Percentiles rank a stretch among this genome's conserved stretches.
Evolutionary conservation across 2,329 filamentous ascomycete species (phyloP).

Genomic region (Fusarium duplospermum): DNA sequence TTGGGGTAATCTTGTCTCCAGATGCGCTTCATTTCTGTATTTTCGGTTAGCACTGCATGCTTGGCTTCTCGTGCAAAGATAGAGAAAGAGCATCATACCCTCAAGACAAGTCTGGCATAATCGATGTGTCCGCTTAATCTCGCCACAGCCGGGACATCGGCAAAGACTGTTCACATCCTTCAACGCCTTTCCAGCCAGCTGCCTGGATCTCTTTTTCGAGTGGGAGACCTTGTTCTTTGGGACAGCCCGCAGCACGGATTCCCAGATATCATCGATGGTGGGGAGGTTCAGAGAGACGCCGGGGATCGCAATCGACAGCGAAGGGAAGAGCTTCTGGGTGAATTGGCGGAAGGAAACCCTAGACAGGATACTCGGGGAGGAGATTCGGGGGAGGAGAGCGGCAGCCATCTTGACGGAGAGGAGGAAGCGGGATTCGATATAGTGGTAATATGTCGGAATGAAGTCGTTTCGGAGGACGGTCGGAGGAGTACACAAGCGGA

Average conservation of each 20-base stretch:
- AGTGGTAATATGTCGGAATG: constrained; percentile 14
- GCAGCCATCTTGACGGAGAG: constrained; percentile 57
- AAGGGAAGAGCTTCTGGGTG: constrained; percentile 62
- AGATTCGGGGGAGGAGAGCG: constrained; percentile 67
- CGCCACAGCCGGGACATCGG: constrained; percentile 89
- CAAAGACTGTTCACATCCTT: constrained; percentile 91
- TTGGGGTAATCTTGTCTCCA: constrained; percentile 55
- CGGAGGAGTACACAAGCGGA: background rate
- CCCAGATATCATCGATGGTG: constrained; percentile 85
- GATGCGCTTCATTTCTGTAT: constrained; percentile 59
- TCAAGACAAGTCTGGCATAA: constrained; percentile 88
- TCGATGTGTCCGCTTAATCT: constrained; percentile 87
- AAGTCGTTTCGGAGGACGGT: constrained; percentile 16
- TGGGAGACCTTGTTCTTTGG: constrained; percentile 99
- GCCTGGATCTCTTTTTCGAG: constrained; percentile 91
- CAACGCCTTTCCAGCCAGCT: constrained; percentile 94
- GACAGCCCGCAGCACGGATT: constrained; percentile 89
- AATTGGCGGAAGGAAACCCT: constrained; percentile 60
- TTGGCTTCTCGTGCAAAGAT: background rate
- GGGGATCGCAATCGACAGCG: constrained; percentile 69
- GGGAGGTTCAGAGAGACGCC: constrained; percentile 67
- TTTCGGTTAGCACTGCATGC: constrained; percentile 13
- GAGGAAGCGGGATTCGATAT: constrained; percentile 14
- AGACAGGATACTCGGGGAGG: constrained; percentile 54
- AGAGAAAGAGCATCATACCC: constrained; percentile 63